Evolutionary conservation across 108 stramenopile genomes (phyloP).

Genomic region (Nitzschia sp.): DNA sequence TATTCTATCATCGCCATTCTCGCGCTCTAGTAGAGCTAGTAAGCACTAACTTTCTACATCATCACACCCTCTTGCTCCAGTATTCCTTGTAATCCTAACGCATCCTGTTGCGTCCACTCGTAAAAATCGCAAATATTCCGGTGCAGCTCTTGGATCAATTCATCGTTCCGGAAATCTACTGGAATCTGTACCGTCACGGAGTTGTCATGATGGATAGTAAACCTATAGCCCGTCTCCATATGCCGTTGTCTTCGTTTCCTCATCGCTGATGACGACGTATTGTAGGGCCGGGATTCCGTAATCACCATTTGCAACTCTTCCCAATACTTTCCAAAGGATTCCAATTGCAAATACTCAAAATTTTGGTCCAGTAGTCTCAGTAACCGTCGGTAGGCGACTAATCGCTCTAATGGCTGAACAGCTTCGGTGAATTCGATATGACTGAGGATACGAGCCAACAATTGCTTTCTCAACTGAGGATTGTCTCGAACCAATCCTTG

Average conservation of each 20-base stretch:
- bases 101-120: slow-evolving; percentile 25
- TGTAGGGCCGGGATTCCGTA: slow-evolving; percentile 53
- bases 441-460: slow-evolving; percentile 39
- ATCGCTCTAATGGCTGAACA: slow-evolving; percentile 42
- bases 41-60: too few relatives aligned
- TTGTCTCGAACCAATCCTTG: slow-evolving; percentile 34
- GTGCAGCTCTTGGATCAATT: slow-evolving; percentile 59
- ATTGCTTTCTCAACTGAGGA: slow-evolving; percentile 20
- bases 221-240: slow-evolving; percentile 60
- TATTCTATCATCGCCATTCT: too few relatives aligned
- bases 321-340: slow-evolving; percentile 77
- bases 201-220: slow-evolving; percentile 67
- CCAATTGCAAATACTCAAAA: slow-evolving; percentile 73
- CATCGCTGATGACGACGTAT: slow-evolving; percentile 47
- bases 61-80: slow-evolving; percentile 32
- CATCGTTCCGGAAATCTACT: slow-evolving; percentile 74
- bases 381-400: slow-evolving; percentile 79
- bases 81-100: slow-evolving; percentile 33
- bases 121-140: slow-evolving; percentile 66
- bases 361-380: slow-evolving; percentile 74
- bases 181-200: slow-evolving; percentile 69
- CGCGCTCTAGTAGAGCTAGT: too few relatives aligned
- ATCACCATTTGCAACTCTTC: slow-evolving; percentile 66
- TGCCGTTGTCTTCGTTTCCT: slow-evolving; percentile 38
- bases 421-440: slow-evolving; percentile 34